Conservation (phyloP, 1,139 yeast species). For the Hansenula sp. region DNA sequence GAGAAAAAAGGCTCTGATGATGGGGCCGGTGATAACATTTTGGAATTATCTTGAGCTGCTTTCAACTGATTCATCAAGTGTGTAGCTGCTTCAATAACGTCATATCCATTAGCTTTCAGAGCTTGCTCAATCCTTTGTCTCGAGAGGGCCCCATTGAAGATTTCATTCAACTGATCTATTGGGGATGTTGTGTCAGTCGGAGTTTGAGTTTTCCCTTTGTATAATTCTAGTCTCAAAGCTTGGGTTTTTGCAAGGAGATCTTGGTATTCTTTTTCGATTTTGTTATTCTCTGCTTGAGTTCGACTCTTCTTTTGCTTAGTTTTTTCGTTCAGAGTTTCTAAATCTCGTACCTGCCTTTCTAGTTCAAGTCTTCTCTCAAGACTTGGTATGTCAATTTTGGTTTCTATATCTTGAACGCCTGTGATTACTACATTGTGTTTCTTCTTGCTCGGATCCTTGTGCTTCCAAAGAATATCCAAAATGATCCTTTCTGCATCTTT, state of each 20-base stretch:
- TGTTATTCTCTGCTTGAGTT: not conserved
- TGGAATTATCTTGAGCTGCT: not conserved
- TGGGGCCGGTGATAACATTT: not conserved
- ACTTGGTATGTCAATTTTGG: slow-evolving; percentile 20
- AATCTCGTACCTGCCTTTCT: slow-evolving; percentile 16
- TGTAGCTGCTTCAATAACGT: slow-evolving; percentile 17
- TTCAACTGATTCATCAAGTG: slow-evolving; percentile 17
- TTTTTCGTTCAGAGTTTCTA: slow-evolving; percentile 11
- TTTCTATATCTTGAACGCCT: slow-evolving; percentile 15
- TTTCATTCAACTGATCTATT: slow-evolving; percentile 14
- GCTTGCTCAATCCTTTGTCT: slow-evolving; percentile 20
- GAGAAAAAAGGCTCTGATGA: slow-evolving; percentile 9
- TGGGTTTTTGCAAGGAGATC: slow-evolving; percentile 14
- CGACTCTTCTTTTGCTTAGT: not conserved
- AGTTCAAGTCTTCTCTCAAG: slow-evolving; percentile 20
- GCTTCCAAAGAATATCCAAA: slow-evolving; percentile 36
- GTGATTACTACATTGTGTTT: slow-evolving; percentile 13
- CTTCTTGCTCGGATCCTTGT: slow-evolving; percentile 25
- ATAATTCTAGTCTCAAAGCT: slow-evolving; percentile 12
- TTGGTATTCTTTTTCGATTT: slow-evolving; percentile 9
- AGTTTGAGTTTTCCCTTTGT: slow-evolving; percentile 10
- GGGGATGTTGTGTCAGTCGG: slow-evolving; percentile 15
- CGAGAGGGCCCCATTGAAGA: slow-evolving; percentile 17
- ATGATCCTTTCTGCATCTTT: slow-evolving; percentile 26
- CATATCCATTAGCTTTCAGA: slow-evolving; percentile 18